These are phyloP conservation scores for Leavenworthia alabamica DNA, from an alignment of 345 rosid species.

Conservation along the genomic window DNA sequence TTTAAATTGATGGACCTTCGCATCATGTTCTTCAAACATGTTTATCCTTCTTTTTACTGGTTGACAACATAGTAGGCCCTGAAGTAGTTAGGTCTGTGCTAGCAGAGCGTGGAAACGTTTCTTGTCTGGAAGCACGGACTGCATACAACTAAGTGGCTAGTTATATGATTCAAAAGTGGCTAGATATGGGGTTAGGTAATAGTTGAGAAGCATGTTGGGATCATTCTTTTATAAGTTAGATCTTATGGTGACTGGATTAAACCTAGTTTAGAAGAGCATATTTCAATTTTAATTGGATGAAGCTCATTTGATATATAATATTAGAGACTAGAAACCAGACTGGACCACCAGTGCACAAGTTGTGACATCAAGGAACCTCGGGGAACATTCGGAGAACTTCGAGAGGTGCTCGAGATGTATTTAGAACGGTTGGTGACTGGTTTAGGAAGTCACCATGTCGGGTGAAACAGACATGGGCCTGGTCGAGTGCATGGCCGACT, in stretches of 20 bases:
- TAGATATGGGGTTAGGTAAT: neutral
- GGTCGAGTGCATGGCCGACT: no score
- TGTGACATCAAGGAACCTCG: no score
- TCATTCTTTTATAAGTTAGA: no score
- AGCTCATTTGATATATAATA: neutral
- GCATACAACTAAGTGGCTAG: slow-evolving; percentile 50
- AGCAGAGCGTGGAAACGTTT: slow-evolving; percentile 65
- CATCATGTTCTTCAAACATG: slow-evolving; percentile 3
- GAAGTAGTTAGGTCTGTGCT: slow-evolving; percentile 88
- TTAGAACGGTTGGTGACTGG: no score
- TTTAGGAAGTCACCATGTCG: no score
- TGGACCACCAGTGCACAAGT: no score
- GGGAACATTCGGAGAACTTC: no score
- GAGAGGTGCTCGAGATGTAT: no score
- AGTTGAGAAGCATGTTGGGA: no score
- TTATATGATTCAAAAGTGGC: neutral
- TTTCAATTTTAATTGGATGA: neutral
- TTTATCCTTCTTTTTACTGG: slow-evolving; percentile 37
- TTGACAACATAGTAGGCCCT: slow-evolving; percentile 73
- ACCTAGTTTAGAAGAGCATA: neutral
- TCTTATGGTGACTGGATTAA: neutral
- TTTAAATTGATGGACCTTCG: neutral
- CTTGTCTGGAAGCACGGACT: slow-evolving; percentile 81
- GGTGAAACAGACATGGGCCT: no score
- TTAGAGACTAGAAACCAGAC: neutral